Percentiles rank a stretch among this genome's conserved stretches.
These are phyloP conservation scores for Mimosa pudica DNA, from an alignment of 306 rosid genomes.

Conservation along the genomic window DNA sequence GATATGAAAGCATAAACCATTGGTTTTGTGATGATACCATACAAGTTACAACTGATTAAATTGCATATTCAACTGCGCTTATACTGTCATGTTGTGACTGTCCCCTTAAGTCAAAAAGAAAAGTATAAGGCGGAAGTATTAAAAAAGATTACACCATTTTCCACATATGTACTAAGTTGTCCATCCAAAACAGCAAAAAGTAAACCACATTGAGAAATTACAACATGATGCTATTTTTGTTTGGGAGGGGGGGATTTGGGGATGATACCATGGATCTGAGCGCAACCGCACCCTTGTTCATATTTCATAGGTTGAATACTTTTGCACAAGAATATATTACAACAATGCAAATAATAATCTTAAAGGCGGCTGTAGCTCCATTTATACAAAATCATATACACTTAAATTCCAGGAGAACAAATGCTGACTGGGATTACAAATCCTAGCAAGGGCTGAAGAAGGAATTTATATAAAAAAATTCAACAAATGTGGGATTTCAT, in stretches of 20 bases:
- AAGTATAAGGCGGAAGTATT: too few species aligned
- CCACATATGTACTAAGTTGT: not conserved
- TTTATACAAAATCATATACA: slow-evolving; percentile 73
- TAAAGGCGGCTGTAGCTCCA: slow-evolving; percentile 38
- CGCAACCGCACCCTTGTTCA: not conserved
- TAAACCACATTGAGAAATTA: not conserved
- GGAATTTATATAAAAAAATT: not conserved
- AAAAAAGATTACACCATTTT: not conserved
- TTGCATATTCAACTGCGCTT: too few species aligned
- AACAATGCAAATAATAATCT: slow-evolving; percentile 50
- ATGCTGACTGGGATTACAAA: slow-evolving; percentile 50
- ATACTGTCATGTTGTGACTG: too few species aligned
- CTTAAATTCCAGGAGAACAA: slow-evolving; percentile 47
- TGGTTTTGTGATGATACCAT: too few species aligned
- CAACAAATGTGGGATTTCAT: slow-evolving; percentile 41
- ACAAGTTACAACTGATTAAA: too few species aligned
- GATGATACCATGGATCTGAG: too few species aligned
- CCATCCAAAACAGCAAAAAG: not conserved
- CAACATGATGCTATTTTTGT: not conserved
- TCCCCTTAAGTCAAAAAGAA: too few species aligned
- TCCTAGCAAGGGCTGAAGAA: slow-evolving; percentile 6
- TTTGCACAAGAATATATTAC: slow-evolving; percentile 58
- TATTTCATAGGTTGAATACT: slow-evolving; percentile 31
- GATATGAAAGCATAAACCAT: too few species aligned
- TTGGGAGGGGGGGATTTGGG: too few species aligned